Percentiles rank a stretch among this genome's conserved stretches.
Evolutionary conservation across 768 basidiomycete genomes (phyloP).

Genomic region (Rhodotorula paludigena): DNA sequence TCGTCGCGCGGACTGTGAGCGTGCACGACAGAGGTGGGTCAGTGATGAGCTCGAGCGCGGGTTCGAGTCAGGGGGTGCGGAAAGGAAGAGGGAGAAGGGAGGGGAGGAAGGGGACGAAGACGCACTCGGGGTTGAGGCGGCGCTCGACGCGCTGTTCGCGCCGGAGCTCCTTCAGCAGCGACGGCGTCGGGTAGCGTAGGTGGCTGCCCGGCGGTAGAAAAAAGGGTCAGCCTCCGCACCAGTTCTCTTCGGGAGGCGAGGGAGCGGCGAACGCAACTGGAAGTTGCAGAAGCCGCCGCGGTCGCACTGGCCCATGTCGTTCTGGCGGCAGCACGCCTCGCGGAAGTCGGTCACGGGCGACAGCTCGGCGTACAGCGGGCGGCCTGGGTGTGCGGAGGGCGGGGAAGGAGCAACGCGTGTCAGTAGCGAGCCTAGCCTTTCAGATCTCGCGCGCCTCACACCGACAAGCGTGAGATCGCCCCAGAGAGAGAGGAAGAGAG

Average conservation of each 20-base stretch:
- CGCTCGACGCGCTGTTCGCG: slow-evolving; percentile 37
- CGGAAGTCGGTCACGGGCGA: slow-evolving; percentile 98
- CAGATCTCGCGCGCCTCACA: too few species aligned
- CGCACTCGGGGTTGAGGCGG: slow-evolving; percentile 28
- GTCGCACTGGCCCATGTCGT: slow-evolving; percentile 97
- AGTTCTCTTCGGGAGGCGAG: too few species aligned
- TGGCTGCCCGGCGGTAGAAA: not conserved
- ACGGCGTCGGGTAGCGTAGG: slow-evolving; percentile 33
- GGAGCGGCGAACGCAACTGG: slow-evolving; percentile 46
- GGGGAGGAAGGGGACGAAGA: not conserved
- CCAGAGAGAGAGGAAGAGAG: not conserved
- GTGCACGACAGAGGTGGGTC: too few species aligned
- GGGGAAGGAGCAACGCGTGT: too few species aligned
- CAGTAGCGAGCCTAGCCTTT: too few species aligned
- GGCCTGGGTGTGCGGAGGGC: slow-evolving; percentile 62
- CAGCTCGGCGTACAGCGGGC: slow-evolving; percentile 92
- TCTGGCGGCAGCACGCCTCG: slow-evolving; percentile 97
- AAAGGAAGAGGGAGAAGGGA: not conserved
- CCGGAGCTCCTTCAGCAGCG: slow-evolving; percentile 37
- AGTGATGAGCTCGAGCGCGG: too few species aligned
- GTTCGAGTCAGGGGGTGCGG: not conserved
- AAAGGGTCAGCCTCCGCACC: not conserved
- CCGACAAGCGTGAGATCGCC: too few species aligned
- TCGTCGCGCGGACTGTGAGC: slow-evolving; percentile 34
- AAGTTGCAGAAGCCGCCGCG: slow-evolving; percentile 99